phyloP scores from a whole-genome alignment of 768 basidiomycete genomes.

The Termitomyces sp. region DNA sequence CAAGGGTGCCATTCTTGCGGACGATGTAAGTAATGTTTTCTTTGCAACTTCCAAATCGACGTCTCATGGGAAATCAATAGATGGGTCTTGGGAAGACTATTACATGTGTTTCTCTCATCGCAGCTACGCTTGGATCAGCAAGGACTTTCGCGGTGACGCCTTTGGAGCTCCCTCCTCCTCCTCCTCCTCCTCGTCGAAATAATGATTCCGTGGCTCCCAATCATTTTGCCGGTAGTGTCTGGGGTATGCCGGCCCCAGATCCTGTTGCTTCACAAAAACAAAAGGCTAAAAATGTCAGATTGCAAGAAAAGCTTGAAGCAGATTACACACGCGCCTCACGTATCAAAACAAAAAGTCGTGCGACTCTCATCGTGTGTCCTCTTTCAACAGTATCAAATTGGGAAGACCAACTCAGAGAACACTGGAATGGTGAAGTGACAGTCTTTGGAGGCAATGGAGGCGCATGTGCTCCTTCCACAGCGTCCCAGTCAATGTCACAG shows the following conservation, averaged over 20 bases:
- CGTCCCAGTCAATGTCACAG: conserved; percentile 29
- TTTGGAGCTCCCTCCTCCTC: conserved; percentile 36
- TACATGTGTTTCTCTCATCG: conserved; percentile 90
- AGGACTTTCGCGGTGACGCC: conserved; percentile 55
- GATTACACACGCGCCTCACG: conserved; percentile 65
- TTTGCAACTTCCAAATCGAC: conserved; percentile 1
- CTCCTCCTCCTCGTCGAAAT: conserved; percentile 23
- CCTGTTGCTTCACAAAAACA: conserved; percentile 38
- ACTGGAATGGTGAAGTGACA: conserved; percentile 86
- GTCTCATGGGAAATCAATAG: conserved; percentile 32
- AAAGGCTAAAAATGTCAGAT: conserved; percentile 60
- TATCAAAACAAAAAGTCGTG: conserved; percentile 80
- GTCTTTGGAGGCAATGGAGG: conserved; percentile 76
- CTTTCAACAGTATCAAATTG: conserved; percentile 96
- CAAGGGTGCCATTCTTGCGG: conserved; percentile 90
- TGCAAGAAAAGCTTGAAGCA: conserved; percentile 67
- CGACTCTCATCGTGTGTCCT: conserved; percentile 94
- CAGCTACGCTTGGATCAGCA: conserved; percentile 74
- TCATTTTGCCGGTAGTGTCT: conserved; percentile 76
- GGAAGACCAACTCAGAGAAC: conserved; percentile 98
- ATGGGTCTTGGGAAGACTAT: conserved; percentile 99
- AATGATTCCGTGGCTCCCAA: conserved; percentile 31
- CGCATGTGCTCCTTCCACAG: conserved; percentile 26
- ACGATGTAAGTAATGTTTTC: conserved; percentile 66
- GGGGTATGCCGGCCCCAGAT: conserved; percentile 68